A percentile compares a stretch with the other conserved stretches of the same genome.
Evolutionary conservation across 495 filamentous ascomycete genomes (phyloP).

Genomic region (Penicillium flavigenum): DNA sequence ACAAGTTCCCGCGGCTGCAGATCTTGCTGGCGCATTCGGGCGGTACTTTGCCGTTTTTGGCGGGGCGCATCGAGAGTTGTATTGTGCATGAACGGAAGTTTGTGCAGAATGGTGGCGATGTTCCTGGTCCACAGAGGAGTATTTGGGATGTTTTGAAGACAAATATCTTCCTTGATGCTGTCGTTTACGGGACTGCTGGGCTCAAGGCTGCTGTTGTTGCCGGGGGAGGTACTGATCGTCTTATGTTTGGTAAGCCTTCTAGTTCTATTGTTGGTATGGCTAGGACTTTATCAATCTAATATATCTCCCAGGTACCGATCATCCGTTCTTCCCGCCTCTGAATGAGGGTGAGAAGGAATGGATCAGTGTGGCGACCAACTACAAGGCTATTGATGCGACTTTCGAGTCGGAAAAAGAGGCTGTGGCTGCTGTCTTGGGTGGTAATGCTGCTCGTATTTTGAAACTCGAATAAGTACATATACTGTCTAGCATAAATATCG

Average conservation of each 20-base stretch:
- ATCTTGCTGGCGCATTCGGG: slow-evolving; percentile 86
- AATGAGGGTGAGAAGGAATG: slow-evolving; percentile 62
- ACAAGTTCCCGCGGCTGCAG: slow-evolving; percentile 65
- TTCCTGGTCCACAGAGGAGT: slow-evolving; percentile 51
- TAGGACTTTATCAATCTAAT: slow-evolving; percentile 9
- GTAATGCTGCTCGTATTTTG: slow-evolving; percentile 67
- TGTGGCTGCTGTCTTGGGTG: slow-evolving; percentile 58
- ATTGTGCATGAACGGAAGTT: slow-evolving; percentile 76
- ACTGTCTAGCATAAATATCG: not conserved
- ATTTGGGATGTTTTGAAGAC: slow-evolving; percentile 79
- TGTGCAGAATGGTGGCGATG: slow-evolving; percentile 50
- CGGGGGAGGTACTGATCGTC: slow-evolving; percentile 52
- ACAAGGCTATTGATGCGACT: slow-evolving; percentile 62
- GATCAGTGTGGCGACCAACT: slow-evolving; percentile 81
- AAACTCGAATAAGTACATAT: slow-evolving; percentile 43
- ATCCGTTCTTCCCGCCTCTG: slow-evolving; percentile 92
- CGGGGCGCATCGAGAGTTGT: slow-evolving; percentile 85
- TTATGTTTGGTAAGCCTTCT: slow-evolving; percentile 66
- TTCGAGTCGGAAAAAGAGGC: slow-evolving; percentile 54
- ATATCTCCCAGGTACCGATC: slow-evolving; percentile 66
- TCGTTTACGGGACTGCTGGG: slow-evolving; percentile 74
- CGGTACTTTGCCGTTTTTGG: slow-evolving; percentile 85
- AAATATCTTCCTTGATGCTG: slow-evolving; percentile 91
- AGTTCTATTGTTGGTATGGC: not conserved
- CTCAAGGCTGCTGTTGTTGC: slow-evolving; percentile 66